A percentile compares a stretch with the other conserved stretches of the same genome.
phyloP scores from a whole-genome alignment of 2,329 filamentous ascomycete species.

The Penicillium sp. region DNA sequence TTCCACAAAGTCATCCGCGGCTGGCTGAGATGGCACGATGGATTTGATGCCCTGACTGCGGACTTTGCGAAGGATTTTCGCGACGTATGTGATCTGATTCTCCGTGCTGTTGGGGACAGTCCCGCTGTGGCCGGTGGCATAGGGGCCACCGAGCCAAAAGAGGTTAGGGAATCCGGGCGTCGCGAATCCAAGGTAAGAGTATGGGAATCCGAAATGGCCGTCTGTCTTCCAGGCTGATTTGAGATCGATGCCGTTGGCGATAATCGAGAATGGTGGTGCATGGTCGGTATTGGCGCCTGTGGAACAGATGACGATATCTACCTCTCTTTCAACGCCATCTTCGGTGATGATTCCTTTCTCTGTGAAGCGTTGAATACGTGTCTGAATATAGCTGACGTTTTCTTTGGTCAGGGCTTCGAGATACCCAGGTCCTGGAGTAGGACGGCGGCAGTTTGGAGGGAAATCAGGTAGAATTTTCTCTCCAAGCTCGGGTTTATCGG shows the following conservation, averaged over 20 bases:
- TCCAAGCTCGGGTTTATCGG: slow-evolving; percentile 56
- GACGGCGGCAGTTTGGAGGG: slow-evolving; percentile 62
- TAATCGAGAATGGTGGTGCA: slow-evolving; percentile 62
- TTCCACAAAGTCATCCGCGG: slow-evolving; percentile 57
- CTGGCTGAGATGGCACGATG: slow-evolving; percentile 57
- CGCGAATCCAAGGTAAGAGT: slow-evolving; percentile 65
- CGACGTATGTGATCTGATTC: slow-evolving; percentile 64
- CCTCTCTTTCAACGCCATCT: slow-evolving; percentile 57
- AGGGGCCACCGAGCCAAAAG: slow-evolving; percentile 63
- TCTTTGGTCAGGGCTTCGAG: slow-evolving; percentile 63
- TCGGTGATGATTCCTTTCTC: slow-evolving; percentile 59
- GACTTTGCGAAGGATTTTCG: slow-evolving; percentile 67
- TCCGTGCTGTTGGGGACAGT: slow-evolving; percentile 69
- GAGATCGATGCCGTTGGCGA: slow-evolving; percentile 56
- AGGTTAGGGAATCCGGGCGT: slow-evolving; percentile 69
- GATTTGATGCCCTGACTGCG: slow-evolving; percentile 65
- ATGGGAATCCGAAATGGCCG: slow-evolving; percentile 61
- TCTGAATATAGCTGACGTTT: slow-evolving; percentile 63
- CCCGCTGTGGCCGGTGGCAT: slow-evolving; percentile 60
- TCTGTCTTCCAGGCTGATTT: slow-evolving; percentile 57
- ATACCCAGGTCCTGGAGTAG: slow-evolving; percentile 68
- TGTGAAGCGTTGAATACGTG: slow-evolving; percentile 59
- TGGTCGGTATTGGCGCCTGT: slow-evolving; percentile 65
- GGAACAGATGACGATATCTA: slow-evolving; percentile 67
- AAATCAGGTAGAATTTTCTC: slow-evolving; percentile 62